phyloP scores from a whole-genome alignment of 2,329 filamentous ascomycete genomes.

The Helotiales sp. region DNA sequence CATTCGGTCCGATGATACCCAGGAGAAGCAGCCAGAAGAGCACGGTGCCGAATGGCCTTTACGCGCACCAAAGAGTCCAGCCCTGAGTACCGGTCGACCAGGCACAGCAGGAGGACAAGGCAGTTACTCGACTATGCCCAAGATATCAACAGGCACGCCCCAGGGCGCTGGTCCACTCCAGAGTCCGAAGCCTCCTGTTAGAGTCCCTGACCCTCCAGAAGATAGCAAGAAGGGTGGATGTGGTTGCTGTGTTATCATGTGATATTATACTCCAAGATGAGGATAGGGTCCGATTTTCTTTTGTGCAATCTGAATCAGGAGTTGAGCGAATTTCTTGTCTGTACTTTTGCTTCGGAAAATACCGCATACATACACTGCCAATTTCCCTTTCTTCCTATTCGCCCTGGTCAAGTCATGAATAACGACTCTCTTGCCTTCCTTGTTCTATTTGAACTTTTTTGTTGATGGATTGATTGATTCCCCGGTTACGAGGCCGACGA shows the following conservation, averaged over 20 bases:
- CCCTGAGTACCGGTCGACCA: constrained; percentile 45
- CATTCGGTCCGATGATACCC: constrained; percentile 23
- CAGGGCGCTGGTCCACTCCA: constrained; percentile 27
- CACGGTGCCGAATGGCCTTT: constrained; percentile 60
- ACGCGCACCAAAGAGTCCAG: constrained; percentile 48
- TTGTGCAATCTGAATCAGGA: constrained; percentile 12
- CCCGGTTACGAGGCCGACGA: constrained; percentile 4
- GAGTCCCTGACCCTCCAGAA: constrained; percentile 54
- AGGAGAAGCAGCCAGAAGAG: constrained; percentile 34
- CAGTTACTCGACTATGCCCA: constrained; percentile 42
- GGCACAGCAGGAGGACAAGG: constrained; percentile 52
- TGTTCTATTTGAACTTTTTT: constrained; percentile 8
- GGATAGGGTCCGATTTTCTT: constrained; percentile 6
- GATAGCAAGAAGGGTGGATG: constrained; percentile 45
- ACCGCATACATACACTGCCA: constrained; percentile 2
- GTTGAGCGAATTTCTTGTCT: constrained; percentile 5
- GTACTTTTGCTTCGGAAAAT: background rate
- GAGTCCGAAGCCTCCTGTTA: constrained; percentile 43
- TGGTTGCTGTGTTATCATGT: constrained; percentile 55
- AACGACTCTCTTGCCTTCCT: constrained; percentile 16
- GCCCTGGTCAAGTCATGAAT: constrained; percentile 15
- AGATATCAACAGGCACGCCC: constrained; percentile 40
- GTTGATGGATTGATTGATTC: constrained; percentile 14
- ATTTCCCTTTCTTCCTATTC: constrained; percentile 1
- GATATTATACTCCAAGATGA: constrained; percentile 1